Base-by-base conservation (phyloP, 2,329 filamentous ascomycete species). In the Neofusicoccum kwambonambiense region DNA sequence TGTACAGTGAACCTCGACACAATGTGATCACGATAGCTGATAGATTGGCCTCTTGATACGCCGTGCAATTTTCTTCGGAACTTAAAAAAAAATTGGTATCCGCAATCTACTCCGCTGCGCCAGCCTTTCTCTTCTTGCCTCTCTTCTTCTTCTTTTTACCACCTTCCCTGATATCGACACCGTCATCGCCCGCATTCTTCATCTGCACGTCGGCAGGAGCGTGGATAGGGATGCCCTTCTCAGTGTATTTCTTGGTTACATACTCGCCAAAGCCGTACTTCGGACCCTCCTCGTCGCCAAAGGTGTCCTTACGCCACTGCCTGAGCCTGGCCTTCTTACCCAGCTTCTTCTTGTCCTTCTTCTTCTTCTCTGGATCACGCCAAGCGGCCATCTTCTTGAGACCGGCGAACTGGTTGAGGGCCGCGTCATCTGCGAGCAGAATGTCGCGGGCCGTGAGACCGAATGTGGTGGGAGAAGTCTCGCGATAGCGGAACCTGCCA, bases 381-480 rank as follows among this genome's bases (percentile, higher is more conserved):
- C 95, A 99, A 4, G 91, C 84, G 4, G 94, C 93, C 66, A 97
- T 86, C 81, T 97, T 98, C 85, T 99, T 99, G 73, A 99, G 82
- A 6, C 95, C 94, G 4, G 90, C 94, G 74, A 90, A 99, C 69
- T 93, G 85, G 77, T 99, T 99, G 69, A 99, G 86, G 62, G 89
- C 88, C 52, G 87, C 82, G 79, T 99, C 95, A 50, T 90, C 90
- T 0, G 93, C 92, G 69, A 96, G 92, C 39, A 99, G 86, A 71
- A 99, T 98, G 77, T 99, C 95, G 67, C 89, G 87, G 1, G 93
- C 84, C 0, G 92, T 96, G 73, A 99, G 87, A 65, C 95, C 95
- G 75, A 96, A 99, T 12, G 90, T 87, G 64, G 90, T 89, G 0
- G 95, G 94, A 0, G 92, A 96, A 1, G 94, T 97, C 75, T 97